Base-by-base conservation (phyloP, 805 yeast species). In the Metschnikowia similis region DNA sequence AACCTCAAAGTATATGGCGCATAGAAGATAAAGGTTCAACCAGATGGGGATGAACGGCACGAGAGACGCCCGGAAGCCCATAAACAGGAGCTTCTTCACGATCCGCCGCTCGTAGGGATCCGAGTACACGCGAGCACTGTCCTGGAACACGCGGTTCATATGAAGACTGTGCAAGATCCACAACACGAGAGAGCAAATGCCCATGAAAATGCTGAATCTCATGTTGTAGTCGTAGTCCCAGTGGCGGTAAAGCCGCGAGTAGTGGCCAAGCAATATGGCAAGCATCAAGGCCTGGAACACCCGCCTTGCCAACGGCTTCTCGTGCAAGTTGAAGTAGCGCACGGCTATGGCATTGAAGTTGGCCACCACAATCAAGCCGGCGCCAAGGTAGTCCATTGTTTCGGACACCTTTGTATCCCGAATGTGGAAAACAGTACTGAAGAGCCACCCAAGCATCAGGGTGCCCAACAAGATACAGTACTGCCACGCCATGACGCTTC, bases 221-320 rank as follows among this genome's bases (percentile, higher is more conserved):
- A 65, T 60, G 55, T 74, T 74, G 54, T 74, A 74, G 9, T 47
- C 46, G 52, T 74, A 74, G 54, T 74, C 72, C 78, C 77, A 73
- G 11, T 61, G 52, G 1, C 32, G n/a, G 35, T 50, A 46, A 41
- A 74, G 56, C 41, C 60, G 64, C 13, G 52, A n/a, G 31, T 66
- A 56, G 54, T 74, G 78, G 11, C 56, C 41, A 1, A 60, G 16
- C 44, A 65, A 66, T 6, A 61, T 53, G 0, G 54, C 27, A 1
- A 53, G 39, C 26, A 70, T 50, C 9, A 47, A 26, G 2, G 48
- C 3, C 49, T 68, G 67, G 31, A 60, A 59, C 6, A 62, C 34
- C 7, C 32, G 16, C 28, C 66, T 50, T 27, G 32, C 27, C 8
- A 11, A 11, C 8, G 44, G 51, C 10, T 47, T 45, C 13, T 54